Percentiles rank a stretch among this genome's conserved stretches.
phyloP scores from a whole-genome alignment of 1,284 basidiomycete species.

The Heterobasidion occidentale region DNA sequence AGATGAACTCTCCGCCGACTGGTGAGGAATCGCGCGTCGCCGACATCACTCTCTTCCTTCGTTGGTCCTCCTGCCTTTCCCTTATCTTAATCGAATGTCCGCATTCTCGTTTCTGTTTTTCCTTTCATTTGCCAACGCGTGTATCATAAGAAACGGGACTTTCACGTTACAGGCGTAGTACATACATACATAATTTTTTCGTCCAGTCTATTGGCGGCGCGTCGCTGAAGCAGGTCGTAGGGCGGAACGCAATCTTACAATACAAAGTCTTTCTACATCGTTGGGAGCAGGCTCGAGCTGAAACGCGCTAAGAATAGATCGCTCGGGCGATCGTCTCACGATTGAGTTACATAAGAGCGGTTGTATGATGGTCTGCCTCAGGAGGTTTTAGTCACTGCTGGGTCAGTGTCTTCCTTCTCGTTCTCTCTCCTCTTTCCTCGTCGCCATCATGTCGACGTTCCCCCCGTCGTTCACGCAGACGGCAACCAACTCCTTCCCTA shows the following conservation, averaged over 20 bases:
- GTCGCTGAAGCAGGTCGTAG: no score
- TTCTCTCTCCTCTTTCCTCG: not conserved
- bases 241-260: no score
- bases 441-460: conserved; percentile 2
- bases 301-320: no score
- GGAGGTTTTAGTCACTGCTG: not conserved
- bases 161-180: not conserved
- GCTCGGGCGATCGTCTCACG: no score
- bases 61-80: not conserved
- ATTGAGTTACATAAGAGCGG: no score
- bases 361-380: no score
- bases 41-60: not conserved
- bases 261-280: no score
- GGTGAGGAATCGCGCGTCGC: conserved; percentile 3
- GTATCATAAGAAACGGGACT: not conserved
- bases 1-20: conserved; percentile 38
- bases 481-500: not conserved
- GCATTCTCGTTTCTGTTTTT: not conserved
- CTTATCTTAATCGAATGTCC: not conserved
- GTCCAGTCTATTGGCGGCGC: not conserved
- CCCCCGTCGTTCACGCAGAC: conserved; percentile 4
- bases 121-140: not conserved
- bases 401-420: not conserved
- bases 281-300: no score
- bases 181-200: not conserved